Evolutionary conservation across 176 grass and related monocot species (phyloP).

Genomic region (Miscanthus lutarioriparius): DNA sequence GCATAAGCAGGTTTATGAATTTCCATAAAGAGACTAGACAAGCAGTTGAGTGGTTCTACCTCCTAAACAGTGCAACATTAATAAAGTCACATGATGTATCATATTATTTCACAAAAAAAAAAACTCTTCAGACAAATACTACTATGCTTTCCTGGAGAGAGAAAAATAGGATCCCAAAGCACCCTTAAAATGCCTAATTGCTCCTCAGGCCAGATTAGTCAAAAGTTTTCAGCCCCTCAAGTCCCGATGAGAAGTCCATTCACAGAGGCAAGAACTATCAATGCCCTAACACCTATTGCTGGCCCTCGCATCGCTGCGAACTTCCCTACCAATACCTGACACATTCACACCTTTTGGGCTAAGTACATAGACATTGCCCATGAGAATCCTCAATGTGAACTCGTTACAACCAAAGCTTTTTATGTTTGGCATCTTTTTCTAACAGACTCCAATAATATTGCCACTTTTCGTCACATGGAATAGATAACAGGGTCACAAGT

Average conservation of each 20-base stretch:
- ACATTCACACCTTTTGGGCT: not conserved
- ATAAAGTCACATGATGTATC: not conserved
- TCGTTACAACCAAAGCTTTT: not conserved
- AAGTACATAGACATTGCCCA: not conserved
- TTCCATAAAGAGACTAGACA: constrained; percentile 4
- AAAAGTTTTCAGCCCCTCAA: not conserved
- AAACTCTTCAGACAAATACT: not conserved
- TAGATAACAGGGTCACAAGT: not conserved
- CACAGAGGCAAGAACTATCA: not conserved
- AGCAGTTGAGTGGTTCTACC: not conserved
- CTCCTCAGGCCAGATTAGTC: not conserved
- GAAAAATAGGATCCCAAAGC: not conserved
- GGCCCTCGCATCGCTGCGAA: not conserved
- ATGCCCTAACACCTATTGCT: not conserved
- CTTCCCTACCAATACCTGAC: not conserved
- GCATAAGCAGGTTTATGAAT: not conserved
- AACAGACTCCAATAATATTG: not conserved
- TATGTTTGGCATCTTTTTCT: not conserved
- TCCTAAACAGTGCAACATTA: constrained; percentile 15
- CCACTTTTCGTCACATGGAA: too few relatives aligned
- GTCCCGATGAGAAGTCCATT: not conserved
- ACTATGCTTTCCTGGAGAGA: not conserved
- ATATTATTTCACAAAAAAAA: not conserved
- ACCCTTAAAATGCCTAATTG: not conserved
- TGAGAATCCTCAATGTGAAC: not conserved